Evolutionary conservation across 257 asterid species (phyloP), one percentile per base, ranked within the genome.

Genomic region (Anisodus tanguticus): DNA sequence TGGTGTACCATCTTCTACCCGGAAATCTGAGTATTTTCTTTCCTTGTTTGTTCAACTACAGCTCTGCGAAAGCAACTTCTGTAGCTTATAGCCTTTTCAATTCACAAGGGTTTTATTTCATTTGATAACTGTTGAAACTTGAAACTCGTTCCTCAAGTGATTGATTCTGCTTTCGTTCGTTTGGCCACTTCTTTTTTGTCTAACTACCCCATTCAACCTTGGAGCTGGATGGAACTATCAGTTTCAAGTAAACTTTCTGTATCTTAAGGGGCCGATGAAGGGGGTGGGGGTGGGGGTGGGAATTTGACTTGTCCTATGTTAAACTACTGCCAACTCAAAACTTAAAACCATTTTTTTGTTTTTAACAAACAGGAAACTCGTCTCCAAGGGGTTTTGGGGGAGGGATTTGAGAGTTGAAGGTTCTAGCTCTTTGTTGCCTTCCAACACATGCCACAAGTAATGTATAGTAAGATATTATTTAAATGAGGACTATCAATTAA

Each of bases 181-280:
- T 41, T 71, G 4, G 79, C 31, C 35, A 0, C 58, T 71, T 0
- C 17, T 71, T 17, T 71, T n/a, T 71, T 8, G 57, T 3, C 19
- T 8, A 43, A n/a, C 26, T 70, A 9, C 55, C 4, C 79, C 9
- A 43, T 70, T 45, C 16, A 43, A 1, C 51, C 57, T 43, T 10
- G 35, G 79, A 71, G 35, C 37, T 71, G 58, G 37, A 71, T 71
- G 79, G 55, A 43, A 10, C 79, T 43, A n/a, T 71, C 49, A 67
- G 74, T 67, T 35, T 9, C 55, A 43, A 17, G 8, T 41, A 43
- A 43, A 63, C 43, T 22, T 22, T 63, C 8, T 43, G 31, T 70
- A 2, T 9, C 16, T 70, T 43, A n/a, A 4, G 35, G 37, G 54
- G 4, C 0, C 9, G 55, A 45, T 16, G 13, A 39, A n/a, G 26